phyloP scores from a whole-genome alignment of 2,329 filamentous ascomycete species.

The Metarhizium anisopliae region DNA sequence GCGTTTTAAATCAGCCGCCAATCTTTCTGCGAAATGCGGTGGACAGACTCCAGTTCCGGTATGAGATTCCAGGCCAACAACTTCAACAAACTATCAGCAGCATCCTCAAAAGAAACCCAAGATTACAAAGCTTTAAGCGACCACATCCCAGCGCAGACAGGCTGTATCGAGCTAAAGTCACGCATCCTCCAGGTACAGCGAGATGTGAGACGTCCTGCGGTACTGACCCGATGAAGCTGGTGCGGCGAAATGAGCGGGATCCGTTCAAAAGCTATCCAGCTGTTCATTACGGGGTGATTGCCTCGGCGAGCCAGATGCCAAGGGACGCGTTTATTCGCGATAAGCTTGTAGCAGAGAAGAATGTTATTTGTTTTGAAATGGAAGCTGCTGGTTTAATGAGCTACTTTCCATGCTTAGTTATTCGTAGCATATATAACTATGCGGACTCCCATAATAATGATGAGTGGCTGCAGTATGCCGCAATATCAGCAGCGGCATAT shows the following conservation, averaged over 20 bases:
- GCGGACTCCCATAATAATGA: constrained; percentile 24
- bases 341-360: constrained; percentile 12
- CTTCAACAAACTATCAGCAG: not conserved
- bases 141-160: constrained; percentile 1
- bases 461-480: constrained; percentile 20
- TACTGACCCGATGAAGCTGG: not conserved
- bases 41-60: not conserved
- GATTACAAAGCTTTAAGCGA: not conserved
- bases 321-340: constrained; percentile 7
- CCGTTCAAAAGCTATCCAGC: constrained; percentile 3
- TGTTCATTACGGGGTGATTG: constrained; percentile 13
- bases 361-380: constrained; percentile 16
- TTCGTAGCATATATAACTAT: constrained; percentile 28
- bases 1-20: constrained; percentile 11
- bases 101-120: not conserved
- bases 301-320: not conserved
- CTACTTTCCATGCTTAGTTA: constrained; percentile 20
- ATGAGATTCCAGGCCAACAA: constrained; percentile 7
- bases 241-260: not conserved
- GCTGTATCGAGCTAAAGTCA: constrained; percentile 2
- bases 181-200: not conserved
- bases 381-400: constrained; percentile 22
- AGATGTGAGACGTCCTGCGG: not conserved
- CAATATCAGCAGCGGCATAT: constrained; percentile 21
- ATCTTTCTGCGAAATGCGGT: constrained; percentile 6